phyloP scores from a whole-genome alignment of 306 rosid species.

The Lupinus albus region DNA sequence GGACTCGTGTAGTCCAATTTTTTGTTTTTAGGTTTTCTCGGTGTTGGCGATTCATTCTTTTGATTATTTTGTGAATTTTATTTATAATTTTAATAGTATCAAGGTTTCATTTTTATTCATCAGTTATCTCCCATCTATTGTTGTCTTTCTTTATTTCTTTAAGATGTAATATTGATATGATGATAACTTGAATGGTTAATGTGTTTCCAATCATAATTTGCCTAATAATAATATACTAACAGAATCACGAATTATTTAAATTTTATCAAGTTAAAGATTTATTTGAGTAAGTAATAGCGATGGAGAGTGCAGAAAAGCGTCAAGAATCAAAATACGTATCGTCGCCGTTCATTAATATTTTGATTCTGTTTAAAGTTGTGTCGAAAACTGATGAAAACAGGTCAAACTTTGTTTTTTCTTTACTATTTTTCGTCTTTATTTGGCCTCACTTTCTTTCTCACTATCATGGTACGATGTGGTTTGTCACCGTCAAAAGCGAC shows the following conservation, averaged over 20 bases:
- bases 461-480: constrained; percentile 12
- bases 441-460: not conserved
- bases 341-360: not conserved
- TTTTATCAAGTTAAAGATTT: no score
- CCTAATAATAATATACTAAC: no score
- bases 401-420: not conserved
- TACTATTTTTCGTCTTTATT: not conserved
- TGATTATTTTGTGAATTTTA: constrained; percentile 34
- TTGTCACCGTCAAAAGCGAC: not conserved
- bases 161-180: not conserved
- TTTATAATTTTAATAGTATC: not conserved
- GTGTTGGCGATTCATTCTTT: constrained; percentile 37
- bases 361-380: not conserved
- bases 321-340: no score
- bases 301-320: not conserved
- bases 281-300: no score
- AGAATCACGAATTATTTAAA: no score
- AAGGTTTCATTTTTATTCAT: constrained; percentile 25
- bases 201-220: not conserved
- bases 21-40: not conserved
- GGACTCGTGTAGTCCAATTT: constrained; percentile 17
- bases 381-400: not conserved
- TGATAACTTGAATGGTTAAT: no score
- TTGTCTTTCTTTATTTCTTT: no score
- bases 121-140: not conserved